phyloP scores from a whole-genome alignment of 805 yeast species.

The Hanseniaspora mollemarum region DNA sequence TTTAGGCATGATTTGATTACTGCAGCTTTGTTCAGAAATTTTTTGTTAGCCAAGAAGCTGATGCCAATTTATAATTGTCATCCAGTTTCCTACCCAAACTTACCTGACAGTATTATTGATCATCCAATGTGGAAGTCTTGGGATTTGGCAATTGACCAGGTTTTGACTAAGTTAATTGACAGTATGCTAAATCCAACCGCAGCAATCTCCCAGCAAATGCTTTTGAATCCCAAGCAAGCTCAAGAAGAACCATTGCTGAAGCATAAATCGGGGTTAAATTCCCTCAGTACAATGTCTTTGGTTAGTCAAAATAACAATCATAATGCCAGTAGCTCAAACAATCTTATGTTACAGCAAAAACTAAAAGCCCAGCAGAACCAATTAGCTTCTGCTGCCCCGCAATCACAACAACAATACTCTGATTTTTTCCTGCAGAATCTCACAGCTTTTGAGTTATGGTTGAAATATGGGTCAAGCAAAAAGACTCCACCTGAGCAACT shows the following conservation, averaged over 20 bases:
- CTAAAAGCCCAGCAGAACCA: constrained; percentile 18
- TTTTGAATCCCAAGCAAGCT: constrained; percentile 19
- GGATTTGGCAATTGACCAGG: constrained; percentile 95
- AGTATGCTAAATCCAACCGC: constrained; percentile 30
- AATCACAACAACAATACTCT: constrained; percentile 57
- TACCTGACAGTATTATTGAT: constrained; percentile 67
- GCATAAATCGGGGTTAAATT: constrained; percentile 28
- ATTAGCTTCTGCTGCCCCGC: constrained; percentile 20
- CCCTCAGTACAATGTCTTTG: constrained; percentile 31
- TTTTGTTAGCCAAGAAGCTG: constrained; percentile 78
- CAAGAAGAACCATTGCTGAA: constrained; percentile 23
- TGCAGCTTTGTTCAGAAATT: constrained; percentile 89
- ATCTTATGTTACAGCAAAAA: constrained; percentile 10
- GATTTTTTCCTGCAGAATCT: constrained; percentile 91
- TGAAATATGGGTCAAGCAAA: constrained; percentile 75
- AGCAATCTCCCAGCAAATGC: constrained; percentile 24
- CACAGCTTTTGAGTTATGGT: constrained; percentile 94
- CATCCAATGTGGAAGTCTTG: constrained; percentile 97
- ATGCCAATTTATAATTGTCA: constrained; percentile 91
- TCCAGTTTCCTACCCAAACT: constrained; percentile 85
- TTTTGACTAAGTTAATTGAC: constrained; percentile 57
- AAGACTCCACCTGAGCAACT: constrained; percentile 87
- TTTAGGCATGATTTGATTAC: constrained; percentile 94
- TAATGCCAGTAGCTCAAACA: neutral
- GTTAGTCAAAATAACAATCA: constrained; percentile 24